Evolutionary conservation across 768 basidiomycete genomes (phyloP).

Genomic region (Mycena venus): DNA sequence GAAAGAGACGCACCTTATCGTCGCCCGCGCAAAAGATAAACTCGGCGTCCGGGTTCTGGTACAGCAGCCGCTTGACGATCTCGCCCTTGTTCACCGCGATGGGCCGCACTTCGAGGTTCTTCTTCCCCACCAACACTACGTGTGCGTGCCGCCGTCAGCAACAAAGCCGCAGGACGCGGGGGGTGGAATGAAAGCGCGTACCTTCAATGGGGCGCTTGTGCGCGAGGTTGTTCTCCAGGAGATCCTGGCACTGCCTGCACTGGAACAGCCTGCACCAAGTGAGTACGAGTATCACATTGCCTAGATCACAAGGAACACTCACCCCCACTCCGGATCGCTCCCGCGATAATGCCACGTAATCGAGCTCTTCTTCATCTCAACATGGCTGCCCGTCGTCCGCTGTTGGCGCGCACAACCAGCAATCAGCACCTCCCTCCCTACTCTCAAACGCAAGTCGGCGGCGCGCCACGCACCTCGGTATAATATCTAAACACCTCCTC

Average conservation of each 20-base stretch:
- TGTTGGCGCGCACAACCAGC: slow-evolving; percentile 43
- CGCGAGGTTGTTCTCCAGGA: slow-evolving; percentile 94
- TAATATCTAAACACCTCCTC: slow-evolving; percentile 97
- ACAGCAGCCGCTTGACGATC: slow-evolving; percentile 95
- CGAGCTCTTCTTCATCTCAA: slow-evolving; percentile 97
- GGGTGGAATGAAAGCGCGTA: slow-evolving; percentile 47
- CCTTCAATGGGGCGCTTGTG: slow-evolving; percentile 96
- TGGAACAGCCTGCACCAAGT: slow-evolving; percentile 77
- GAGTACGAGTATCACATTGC: neutral
- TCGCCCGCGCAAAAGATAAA: slow-evolving; percentile 99
- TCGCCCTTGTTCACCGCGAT: slow-evolving; percentile 98
- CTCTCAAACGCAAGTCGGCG: neutral
- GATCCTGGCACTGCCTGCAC: slow-evolving; percentile 95
- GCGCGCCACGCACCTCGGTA: slow-evolving; percentile 79
- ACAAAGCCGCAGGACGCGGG: neutral
- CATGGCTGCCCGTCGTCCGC: slow-evolving; percentile 95
- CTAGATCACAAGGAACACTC: slow-evolving; percentile 46
- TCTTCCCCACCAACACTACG: slow-evolving; percentile 94
- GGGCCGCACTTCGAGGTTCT: slow-evolving; percentile 97
- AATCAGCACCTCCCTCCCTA: slow-evolving; percentile 24
- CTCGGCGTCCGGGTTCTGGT: slow-evolving; percentile 93
- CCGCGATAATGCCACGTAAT: slow-evolving; percentile 98
- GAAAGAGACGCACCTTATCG: slow-evolving; percentile 77
- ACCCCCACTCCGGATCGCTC: slow-evolving; percentile 97
- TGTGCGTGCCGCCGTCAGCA: neutral